Percentiles rank a stretch among this genome's conserved stretches.
Evolutionary conservation across 1,284 basidiomycete species (phyloP).

Genomic region (Trichosporon sp.): DNA sequence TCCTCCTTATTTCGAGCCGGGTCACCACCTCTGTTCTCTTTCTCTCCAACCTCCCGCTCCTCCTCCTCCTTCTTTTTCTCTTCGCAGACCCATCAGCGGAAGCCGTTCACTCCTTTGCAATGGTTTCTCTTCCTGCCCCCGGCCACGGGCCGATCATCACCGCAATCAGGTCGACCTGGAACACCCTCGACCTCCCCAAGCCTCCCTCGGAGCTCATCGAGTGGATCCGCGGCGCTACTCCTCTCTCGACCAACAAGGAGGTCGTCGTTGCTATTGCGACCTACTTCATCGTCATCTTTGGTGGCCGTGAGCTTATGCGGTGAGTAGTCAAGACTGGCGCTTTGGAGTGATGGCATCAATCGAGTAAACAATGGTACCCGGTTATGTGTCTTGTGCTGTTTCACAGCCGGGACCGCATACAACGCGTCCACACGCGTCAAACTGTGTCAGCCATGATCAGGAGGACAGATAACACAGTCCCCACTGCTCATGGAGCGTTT

Average conservation of each 20-base stretch:
- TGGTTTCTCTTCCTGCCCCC: constrained; percentile 28
- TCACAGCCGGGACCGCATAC: background rate
- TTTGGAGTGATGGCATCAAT: background rate
- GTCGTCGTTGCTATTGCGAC: constrained; percentile 71
- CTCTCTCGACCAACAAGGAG: constrained; percentile 74
- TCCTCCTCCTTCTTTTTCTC: background rate
- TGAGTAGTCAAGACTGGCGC: constrained; percentile 37
- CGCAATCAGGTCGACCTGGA: constrained; percentile 42
- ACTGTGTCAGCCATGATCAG: background rate
- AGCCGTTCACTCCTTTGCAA: constrained; percentile 16
- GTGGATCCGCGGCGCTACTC: constrained; percentile 61
- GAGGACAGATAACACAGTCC: background rate
- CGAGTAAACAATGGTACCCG: constrained; percentile 12
- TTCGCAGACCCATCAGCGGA: background rate
- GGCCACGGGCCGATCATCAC: constrained; percentile 50
- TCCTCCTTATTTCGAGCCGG: constrained; percentile 14
- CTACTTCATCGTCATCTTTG: constrained; percentile 89
- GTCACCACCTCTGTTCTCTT: background rate
- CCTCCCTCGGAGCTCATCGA: constrained; percentile 44
- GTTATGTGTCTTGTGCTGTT: background rate
- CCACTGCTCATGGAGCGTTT: background rate
- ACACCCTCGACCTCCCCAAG: constrained; percentile 40
- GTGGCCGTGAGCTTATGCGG: constrained; percentile 82
- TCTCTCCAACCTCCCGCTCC: background rate
- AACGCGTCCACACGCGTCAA: constrained; percentile 15